phyloP scores from a whole-genome alignment of 768 basidiomycete species.

The Hygrophorus pudorinus region DNA sequence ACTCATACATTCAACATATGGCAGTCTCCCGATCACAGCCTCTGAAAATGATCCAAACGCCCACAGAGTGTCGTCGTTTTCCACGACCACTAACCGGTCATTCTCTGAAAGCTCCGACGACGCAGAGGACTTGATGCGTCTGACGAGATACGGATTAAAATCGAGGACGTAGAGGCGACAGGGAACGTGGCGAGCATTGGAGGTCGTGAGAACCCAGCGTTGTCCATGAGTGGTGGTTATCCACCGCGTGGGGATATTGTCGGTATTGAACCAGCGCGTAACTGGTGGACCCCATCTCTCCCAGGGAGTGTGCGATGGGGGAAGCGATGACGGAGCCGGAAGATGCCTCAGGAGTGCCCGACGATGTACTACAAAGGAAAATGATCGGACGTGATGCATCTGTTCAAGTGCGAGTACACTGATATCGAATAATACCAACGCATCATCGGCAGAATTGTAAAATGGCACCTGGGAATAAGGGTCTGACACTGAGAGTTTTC shows the following conservation, averaged over 20 bases:
- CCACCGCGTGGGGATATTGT: constrained; percentile 24
- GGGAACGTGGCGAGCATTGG: no score
- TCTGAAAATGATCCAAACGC: constrained; percentile 16
- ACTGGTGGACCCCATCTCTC: constrained; percentile 22
- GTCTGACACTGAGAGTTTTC: no score
- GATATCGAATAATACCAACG: no score
- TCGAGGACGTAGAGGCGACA: constrained; percentile 10
- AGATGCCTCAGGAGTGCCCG: constrained; percentile 19
- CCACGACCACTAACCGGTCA: background rate
- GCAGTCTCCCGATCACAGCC: constrained; percentile 16
- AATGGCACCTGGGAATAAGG: no score
- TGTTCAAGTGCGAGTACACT: no score
- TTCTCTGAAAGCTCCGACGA: constrained; percentile 1
- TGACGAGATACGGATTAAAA: constrained; percentile 19
- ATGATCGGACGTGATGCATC: constrained; percentile 8
- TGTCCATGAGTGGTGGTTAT: constrained; percentile 28
- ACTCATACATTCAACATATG: constrained; percentile 16
- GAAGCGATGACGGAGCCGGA: constrained; percentile 10
- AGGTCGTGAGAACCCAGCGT: constrained; percentile 18
- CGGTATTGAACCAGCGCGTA: constrained; percentile 24
- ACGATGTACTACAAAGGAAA: constrained; percentile 28
- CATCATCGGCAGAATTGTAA: no score
- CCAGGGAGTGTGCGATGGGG: constrained; percentile 12
- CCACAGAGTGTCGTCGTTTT: background rate
- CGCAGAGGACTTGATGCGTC: constrained; percentile 8